phyloP scores from a whole-genome alignment of 2,329 filamentous ascomycete genomes.

The Curvularia lunata region DNA sequence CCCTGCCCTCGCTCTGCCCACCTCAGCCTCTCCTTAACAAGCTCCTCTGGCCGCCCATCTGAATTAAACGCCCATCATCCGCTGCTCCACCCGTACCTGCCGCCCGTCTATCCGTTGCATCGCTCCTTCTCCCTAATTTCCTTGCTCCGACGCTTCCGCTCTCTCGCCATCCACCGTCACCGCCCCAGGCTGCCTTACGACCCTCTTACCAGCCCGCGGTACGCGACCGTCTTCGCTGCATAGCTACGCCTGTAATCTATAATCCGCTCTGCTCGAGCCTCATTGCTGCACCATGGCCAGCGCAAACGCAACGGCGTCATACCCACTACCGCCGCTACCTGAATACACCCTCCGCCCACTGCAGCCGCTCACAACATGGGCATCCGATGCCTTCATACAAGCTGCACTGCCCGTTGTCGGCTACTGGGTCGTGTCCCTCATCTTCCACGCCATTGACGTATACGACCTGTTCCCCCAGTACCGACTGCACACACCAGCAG shows the following conservation, averaged over 20 bases:
- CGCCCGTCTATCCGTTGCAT: conserved; percentile 9
- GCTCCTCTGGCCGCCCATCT: conserved; percentile 9
- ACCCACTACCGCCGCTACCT: conserved; percentile 82
- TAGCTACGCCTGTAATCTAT: conserved; percentile 6
- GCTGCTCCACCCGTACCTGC: not conserved
- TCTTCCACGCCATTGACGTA: conserved; percentile 87
- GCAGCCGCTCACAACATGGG: conserved; percentile 74
- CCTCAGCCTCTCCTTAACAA: conserved; percentile 45
- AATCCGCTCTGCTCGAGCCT: conserved; percentile 11
- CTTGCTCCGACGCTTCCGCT: conserved; percentile 38
- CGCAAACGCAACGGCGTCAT: conserved; percentile 55
- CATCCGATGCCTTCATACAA: conserved; percentile 81
- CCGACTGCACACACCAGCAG: conserved; percentile 91
- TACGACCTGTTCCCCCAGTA: conserved; percentile 89
- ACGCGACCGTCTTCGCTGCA: conserved; percentile 1
- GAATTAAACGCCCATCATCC: not conserved
- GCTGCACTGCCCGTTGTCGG: conserved; percentile 77
- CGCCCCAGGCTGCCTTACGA: conserved; percentile 14
- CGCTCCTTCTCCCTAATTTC: conserved; percentile 35
- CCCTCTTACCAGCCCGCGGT: conserved; percentile 9
- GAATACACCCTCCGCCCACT: conserved; percentile 75
- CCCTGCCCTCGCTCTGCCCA: conserved; percentile 35
- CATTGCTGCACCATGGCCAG: conserved; percentile 44
- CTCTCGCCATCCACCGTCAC: conserved; percentile 15
- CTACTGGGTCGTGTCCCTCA: conserved; percentile 85